phyloP scores from a whole-genome alignment of 306 rosid genomes.

The Sindora glabra region DNA sequence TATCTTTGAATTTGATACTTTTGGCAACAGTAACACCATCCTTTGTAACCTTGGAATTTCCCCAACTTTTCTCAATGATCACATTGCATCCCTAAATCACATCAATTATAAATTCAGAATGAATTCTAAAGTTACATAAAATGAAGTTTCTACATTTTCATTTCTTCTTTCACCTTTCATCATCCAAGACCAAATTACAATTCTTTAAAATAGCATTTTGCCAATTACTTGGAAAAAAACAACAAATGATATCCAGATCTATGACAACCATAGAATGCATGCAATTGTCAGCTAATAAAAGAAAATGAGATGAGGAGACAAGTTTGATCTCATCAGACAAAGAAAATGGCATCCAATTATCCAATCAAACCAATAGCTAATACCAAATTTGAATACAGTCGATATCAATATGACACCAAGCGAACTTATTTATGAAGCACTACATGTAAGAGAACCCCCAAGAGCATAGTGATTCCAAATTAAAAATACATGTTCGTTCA shows the following conservation, averaged over 20 bases:
- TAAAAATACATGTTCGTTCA: neutral
- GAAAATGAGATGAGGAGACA: neutral
- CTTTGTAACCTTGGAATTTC: conserved; percentile 68
- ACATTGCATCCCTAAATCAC: conserved; percentile 83
- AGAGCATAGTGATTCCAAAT: too few species aligned
- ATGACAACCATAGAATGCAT: neutral
- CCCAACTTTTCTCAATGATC: conserved; percentile 55
- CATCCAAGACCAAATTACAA: neutral
- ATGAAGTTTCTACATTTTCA: too few species aligned
- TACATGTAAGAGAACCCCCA: too few species aligned
- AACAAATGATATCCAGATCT: neutral
- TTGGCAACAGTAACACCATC: conserved; percentile 94
- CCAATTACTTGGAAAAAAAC: neutral
- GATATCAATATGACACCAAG: neutral
- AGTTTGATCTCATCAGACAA: neutral
- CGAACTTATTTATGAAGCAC: too few species aligned
- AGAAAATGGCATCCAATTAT: neutral
- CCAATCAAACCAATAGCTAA: neutral
- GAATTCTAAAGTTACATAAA: neutral
- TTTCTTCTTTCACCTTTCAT: neutral
- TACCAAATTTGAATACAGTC: neutral
- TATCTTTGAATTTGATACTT: conserved; percentile 69
- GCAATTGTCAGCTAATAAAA: neutral
- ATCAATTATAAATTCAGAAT: conserved; percentile 5
- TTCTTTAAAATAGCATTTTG: neutral